These are phyloP conservation scores for Cynara cardunculus DNA, from an alignment of 129 eudicot genomes.

Conservation along the genomic window DNA sequence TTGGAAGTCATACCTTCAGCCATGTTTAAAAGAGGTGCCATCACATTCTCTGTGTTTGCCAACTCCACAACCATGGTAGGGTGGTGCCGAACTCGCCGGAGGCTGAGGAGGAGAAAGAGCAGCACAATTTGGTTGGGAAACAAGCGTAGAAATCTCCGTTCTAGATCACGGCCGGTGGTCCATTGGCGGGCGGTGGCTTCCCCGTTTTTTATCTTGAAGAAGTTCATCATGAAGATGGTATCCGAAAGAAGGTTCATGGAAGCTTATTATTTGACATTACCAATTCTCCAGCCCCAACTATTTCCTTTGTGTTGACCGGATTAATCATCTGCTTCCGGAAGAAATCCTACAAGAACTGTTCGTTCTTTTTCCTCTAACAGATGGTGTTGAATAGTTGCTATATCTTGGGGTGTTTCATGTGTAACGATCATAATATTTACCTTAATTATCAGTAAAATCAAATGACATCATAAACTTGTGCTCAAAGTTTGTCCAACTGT, in stretches of 20 bases:
- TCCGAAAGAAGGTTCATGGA: slow-evolving; percentile 45
- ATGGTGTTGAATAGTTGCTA: neutral
- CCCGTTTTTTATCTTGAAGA: slow-evolving; percentile 44
- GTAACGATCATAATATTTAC: slow-evolving; percentile 1
- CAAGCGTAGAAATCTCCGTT: slow-evolving; percentile 40
- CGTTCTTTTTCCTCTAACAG: neutral
- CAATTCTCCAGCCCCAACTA: slow-evolving; percentile 62
- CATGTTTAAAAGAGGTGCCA: slow-evolving; percentile 37
- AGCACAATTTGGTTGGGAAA: slow-evolving; percentile 52
- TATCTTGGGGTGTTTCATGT: neutral
- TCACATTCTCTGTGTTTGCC: slow-evolving; percentile 40
- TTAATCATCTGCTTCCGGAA: neutral
- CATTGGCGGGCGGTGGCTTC: slow-evolving; percentile 41
- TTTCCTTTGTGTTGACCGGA: slow-evolving; percentile 61
- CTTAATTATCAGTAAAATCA: slow-evolving; percentile 1
- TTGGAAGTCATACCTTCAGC: neutral
- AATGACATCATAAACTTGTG: neutral
- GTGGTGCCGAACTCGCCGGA: slow-evolving; percentile 49
- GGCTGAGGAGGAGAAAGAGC: slow-evolving; percentile 33
- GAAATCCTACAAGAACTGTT: neutral
- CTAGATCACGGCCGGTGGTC: slow-evolving; percentile 44
- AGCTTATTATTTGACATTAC: slow-evolving; percentile 52
- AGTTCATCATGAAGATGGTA: slow-evolving; percentile 44
- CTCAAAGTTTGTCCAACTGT: neutral
- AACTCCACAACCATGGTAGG: slow-evolving; percentile 48